Evolutionary conservation across 352 stramenopile species (phyloP).

Genomic region (Blastocystis sp.): DNA sequence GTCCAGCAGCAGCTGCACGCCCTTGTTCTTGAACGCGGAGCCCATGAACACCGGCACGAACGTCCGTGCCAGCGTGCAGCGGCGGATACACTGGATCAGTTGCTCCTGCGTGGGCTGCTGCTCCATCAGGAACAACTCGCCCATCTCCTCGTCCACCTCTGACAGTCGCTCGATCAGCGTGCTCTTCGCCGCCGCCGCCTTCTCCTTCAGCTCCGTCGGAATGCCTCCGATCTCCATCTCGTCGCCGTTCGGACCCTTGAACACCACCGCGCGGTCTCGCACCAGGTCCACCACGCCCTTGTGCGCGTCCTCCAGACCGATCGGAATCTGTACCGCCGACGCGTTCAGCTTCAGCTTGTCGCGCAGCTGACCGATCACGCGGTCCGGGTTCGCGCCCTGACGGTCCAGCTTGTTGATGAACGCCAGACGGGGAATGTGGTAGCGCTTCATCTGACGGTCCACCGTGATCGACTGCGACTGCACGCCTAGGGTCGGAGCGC

Average conservation of each 20-base stretch:
- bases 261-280: constrained; percentile 62
- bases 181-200: constrained; percentile 49
- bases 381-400: constrained; percentile 83
- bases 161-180: constrained; percentile 82
- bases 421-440: constrained; percentile 90
- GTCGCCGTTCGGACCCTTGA: constrained; percentile 71
- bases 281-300: constrained; percentile 90
- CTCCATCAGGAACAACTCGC: constrained; percentile 95
- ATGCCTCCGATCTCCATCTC: constrained; percentile 64
- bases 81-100: constrained; percentile 82
- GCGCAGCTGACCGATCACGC: constrained; percentile 80
- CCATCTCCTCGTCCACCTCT: constrained; percentile 94
- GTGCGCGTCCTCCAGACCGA: constrained; percentile 85
- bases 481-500: too few relatives aligned
- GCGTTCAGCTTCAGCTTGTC: constrained; percentile 91
- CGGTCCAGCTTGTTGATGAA: constrained; percentile 99
- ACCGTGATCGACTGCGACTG: constrained; percentile 95
- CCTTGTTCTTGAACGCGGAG: constrained; percentile 76
- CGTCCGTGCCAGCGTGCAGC: constrained; percentile 83
- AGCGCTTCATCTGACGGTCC: constrained; percentile 97
- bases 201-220: constrained; percentile 51
- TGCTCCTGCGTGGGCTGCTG: constrained; percentile 79
- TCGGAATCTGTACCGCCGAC: constrained; percentile 85
- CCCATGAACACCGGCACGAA: constrained; percentile 99
- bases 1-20: constrained; percentile 87